Percentiles rank a stretch among this genome's conserved stretches.
Conservation (phyloP, 2,329 filamentous ascomycete species). For the Ceratocystis diversiconidia region DNA sequence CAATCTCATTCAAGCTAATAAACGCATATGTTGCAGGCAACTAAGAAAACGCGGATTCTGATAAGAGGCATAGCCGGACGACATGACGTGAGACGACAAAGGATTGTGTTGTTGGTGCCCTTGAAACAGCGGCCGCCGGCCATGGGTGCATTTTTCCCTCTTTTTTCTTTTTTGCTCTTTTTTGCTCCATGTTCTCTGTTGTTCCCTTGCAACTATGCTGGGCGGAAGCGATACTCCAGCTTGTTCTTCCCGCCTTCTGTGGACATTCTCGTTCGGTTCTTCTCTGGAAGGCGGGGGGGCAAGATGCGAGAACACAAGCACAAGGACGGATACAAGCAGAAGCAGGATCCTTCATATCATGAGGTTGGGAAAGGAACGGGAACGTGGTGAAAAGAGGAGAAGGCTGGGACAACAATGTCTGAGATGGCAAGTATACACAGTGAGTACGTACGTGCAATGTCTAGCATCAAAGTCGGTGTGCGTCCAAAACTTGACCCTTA, state of each 20-base stretch:
- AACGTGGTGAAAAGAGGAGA: background rate
- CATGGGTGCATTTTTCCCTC: background rate
- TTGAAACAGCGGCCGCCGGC: background rate
- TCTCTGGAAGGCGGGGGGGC: background rate
- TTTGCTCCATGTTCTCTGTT: background rate
- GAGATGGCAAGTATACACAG: background rate
- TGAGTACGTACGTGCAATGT: background rate
- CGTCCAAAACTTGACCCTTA: background rate
- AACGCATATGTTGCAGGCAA: background rate
- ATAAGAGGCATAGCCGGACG: background rate
- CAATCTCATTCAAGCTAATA: background rate
- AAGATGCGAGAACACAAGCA: background rate
- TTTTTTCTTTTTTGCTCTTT: background rate
- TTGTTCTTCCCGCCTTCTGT: background rate
- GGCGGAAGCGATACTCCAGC: background rate
- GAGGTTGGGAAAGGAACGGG: background rate
- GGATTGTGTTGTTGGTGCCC: background rate
- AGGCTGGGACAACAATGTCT: background rate
- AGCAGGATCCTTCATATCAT: background rate
- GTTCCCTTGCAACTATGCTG: background rate
- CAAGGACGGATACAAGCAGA: background rate
- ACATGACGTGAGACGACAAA: background rate
- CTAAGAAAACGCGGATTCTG: background rate
- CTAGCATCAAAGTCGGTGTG: background rate
- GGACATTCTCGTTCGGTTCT: background rate